Conservation (phyloP, 1,139 yeast genomes). For the Taphrina populina region DNA sequence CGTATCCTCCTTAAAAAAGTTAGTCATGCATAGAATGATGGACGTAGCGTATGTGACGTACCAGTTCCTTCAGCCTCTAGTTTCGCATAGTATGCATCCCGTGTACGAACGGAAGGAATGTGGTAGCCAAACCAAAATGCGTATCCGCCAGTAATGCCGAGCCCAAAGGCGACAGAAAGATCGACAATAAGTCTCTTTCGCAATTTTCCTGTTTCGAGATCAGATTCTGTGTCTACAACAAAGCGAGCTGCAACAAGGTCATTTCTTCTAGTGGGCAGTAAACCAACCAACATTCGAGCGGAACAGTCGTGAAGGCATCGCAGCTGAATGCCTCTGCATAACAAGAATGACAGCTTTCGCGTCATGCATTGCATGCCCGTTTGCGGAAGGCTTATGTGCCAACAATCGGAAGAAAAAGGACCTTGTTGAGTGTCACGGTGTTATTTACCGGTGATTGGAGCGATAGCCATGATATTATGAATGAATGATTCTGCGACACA, state of each 20-base stretch:
- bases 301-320: too few relatives aligned
- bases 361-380: too few relatives aligned
- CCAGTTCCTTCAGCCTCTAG: conserved; percentile 34
- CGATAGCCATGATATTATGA: conserved; percentile 14
- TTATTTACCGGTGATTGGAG: conserved; percentile 15
- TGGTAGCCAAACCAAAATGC: conserved; percentile 37
- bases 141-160: conserved; percentile 35
- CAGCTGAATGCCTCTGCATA: too few relatives aligned
- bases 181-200: conserved; percentile 34
- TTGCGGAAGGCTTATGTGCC: too few relatives aligned
- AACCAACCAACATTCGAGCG: too few relatives aligned
- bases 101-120: conserved; percentile 36
- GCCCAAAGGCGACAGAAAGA: conserved; percentile 33
- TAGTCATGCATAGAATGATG: background rate
- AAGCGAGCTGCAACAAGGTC: too few relatives aligned
- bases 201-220: conserved; percentile 22
- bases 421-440: too few relatives aligned
- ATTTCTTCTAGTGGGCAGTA: too few relatives aligned
- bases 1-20: conserved; percentile 12
- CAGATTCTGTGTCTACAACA: too few relatives aligned
- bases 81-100: conserved; percentile 36
- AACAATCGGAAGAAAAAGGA: too few relatives aligned
- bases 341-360: too few relatives aligned
- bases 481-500: too few relatives aligned
- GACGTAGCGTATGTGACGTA: background rate